Conservation (phyloP, 1,284 basidiomycete genomes). For the Trametes polyzona region DNA sequence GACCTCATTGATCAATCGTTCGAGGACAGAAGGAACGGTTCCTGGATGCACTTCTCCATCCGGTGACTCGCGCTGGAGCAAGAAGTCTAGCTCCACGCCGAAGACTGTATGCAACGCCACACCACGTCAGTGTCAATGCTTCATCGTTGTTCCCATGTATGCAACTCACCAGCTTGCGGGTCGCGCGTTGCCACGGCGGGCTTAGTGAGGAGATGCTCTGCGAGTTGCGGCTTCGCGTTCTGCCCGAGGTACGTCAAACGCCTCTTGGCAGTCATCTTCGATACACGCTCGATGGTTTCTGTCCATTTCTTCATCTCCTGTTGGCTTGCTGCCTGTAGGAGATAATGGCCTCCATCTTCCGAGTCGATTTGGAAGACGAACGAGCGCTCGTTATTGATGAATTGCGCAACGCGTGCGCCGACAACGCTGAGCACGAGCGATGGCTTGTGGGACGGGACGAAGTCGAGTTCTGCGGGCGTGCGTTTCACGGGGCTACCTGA, state of each 20-base stretch:
- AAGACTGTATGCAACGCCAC: conserved; percentile 60
- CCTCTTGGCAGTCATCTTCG: conserved; percentile 72
- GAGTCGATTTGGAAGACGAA: conserved; percentile 82
- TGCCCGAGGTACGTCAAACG: conserved; percentile 81
- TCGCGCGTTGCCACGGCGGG: conserved; percentile 48
- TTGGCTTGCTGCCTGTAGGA: conserved; percentile 72
- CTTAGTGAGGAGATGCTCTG: conserved; percentile 69
- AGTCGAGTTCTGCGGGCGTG: conserved; percentile 75
- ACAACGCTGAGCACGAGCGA: conserved; percentile 72
- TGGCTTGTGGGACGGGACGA: conserved; percentile 68
- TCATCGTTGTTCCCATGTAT: neutral
- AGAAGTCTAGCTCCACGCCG: conserved; percentile 70
- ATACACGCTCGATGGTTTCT: conserved; percentile 68
- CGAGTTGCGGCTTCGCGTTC: conserved; percentile 66
- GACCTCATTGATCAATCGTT: conserved; percentile 68
- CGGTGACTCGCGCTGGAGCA: conserved; percentile 67
- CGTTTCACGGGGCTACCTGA: conserved; percentile 50
- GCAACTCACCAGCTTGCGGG: conserved; percentile 62
- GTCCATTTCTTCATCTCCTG: conserved; percentile 78
- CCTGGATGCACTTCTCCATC: conserved; percentile 54
- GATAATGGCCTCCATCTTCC: conserved; percentile 82
- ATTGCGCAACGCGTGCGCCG: conserved; percentile 68
- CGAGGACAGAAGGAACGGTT: conserved; percentile 65
- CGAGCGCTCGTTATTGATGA: conserved; percentile 78
- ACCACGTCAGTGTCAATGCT: conserved; percentile 2